Base-by-base conservation (phyloP, 306 rosid genomes). In the Inga leiocalycina region DNA sequence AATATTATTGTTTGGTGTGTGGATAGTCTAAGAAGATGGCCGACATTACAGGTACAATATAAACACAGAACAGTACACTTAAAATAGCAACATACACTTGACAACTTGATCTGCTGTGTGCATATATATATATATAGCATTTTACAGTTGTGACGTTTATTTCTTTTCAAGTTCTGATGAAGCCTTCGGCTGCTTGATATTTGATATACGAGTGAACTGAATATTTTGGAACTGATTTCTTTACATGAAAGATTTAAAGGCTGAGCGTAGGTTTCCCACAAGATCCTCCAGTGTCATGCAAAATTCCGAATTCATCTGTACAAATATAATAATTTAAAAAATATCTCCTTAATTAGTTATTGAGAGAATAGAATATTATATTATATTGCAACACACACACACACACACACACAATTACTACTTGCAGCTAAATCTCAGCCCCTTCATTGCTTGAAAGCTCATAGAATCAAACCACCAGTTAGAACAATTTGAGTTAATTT, bases 241-340 rank as follows among this genome's bases (percentile, higher is more conserved):
- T 92, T 89, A 88, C 84, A 87, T 86, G 86, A 89, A 86, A 77
- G 81, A 78, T 27, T 84, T 71, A 17, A 92, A 85, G 68, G 91
- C 90, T 24, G 90, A 77, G 3, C 90, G 97, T 71, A 95, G 90
- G 68, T 84, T 91, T 83, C 83, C 89, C 85, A 92, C 96, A 39
- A 95, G 86, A 76, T 95, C 98, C 88, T 93, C 86, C 86, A 88
- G 75, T 45, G 97, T 85, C 87, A 93, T 83, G 88, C 87, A 83
- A 71, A 93, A 95, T 71, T 88, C 94, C 76, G 51, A 62, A 41
- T 93, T 90, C 99, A 93, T 93, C 99, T 95, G 97, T 85, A 85
- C 65, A 80, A 39, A 39, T 82, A 66, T 20, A 5, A 75, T 10
- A 80, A 16, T 46, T 2, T 39, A 57, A 57, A 17, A 79, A 32